Percentiles rank a stretch among this genome's conserved stretches.
Evolutionary conservation across 768 basidiomycete genomes (phyloP).

Genomic region (Hortiboletus flavorubellus): DNA sequence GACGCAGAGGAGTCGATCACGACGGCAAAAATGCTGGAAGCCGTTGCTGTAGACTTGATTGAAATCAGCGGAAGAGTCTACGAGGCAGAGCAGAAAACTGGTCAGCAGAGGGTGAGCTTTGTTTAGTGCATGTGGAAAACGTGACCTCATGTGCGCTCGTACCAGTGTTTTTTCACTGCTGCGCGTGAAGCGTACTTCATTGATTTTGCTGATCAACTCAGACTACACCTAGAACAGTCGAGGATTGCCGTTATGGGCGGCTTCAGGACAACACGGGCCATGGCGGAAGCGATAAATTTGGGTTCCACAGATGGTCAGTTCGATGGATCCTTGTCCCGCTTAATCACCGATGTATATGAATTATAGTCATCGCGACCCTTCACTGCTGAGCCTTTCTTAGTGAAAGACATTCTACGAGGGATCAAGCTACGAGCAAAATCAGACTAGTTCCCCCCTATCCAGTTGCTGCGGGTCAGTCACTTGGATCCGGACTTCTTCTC

Average conservation of each 20-base stretch:
- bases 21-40: slow-evolving; percentile 34
- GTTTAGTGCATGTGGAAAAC: background rate
- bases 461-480: slow-evolving; percentile 26
- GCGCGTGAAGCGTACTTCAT: slow-evolving; percentile 31
- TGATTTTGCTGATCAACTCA: slow-evolving; percentile 27
- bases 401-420: slow-evolving; percentile 27
- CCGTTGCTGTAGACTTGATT: slow-evolving; percentile 36
- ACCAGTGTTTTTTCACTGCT: slow-evolving; percentile 11
- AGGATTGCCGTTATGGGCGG: slow-evolving; percentile 32
- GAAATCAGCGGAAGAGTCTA: slow-evolving; percentile 42
- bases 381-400: slow-evolving; percentile 31
- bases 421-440: slow-evolving; percentile 22
- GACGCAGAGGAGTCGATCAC: slow-evolving; percentile 30
- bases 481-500: background rate
- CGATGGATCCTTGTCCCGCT: background rate
- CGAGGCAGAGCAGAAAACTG: slow-evolving; percentile 16
- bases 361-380: slow-evolving; percentile 28
- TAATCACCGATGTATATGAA: background rate
- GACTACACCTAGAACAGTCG: slow-evolving; percentile 23
- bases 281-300: slow-evolving; percentile 25
- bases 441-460: slow-evolving; percentile 38
- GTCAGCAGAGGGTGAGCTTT: slow-evolving; percentile 10
- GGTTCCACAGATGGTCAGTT: slow-evolving; percentile 28
- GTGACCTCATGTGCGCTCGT: background rate
- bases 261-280: slow-evolving; percentile 27